A percentile compares a stretch with the other conserved stretches of the same genome.
Evolutionary conservation across 2,329 filamentous ascomycete species (phyloP).

Genomic region (Cladophialophora psammophila): DNA sequence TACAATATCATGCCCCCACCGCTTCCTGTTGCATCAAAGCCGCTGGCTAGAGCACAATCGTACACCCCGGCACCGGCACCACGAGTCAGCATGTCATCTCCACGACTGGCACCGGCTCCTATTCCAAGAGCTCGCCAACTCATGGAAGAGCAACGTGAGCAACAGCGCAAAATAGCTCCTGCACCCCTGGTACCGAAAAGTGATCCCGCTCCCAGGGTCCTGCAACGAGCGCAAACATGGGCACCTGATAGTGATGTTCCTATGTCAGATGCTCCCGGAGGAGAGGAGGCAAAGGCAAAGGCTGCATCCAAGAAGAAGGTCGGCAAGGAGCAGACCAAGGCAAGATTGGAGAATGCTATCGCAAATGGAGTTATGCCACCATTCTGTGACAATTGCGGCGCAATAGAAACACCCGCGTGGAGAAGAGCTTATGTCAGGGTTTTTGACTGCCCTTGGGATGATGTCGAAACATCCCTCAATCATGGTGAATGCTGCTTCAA

Average conservation of each 20-base stretch:
- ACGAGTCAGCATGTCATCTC: slow-evolving; percentile 35
- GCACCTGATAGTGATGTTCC: slow-evolving; percentile 53
- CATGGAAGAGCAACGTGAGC: slow-evolving; percentile 38
- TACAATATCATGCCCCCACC: slow-evolving; percentile 35
- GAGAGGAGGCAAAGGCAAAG: slow-evolving; percentile 52
- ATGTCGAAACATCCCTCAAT: slow-evolving; percentile 74
- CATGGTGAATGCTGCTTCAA: slow-evolving; percentile 78
- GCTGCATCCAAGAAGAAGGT: slow-evolving; percentile 68
- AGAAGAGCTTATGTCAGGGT: slow-evolving; percentile 88
- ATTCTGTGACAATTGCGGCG: slow-evolving; percentile 90
- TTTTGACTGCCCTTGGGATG: slow-evolving; percentile 71
- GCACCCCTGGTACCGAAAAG: slow-evolving; percentile 55
- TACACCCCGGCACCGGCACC: slow-evolving; percentile 28
- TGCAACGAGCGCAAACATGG: slow-evolving; percentile 55
- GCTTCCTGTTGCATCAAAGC: slow-evolving; percentile 22
- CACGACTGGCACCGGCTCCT: slow-evolving; percentile 39
- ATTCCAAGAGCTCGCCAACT: slow-evolving; percentile 39
- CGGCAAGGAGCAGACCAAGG: slow-evolving; percentile 68
- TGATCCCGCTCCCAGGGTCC: slow-evolving; percentile 57
- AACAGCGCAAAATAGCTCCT: slow-evolving; percentile 37
- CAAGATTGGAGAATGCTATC: slow-evolving; percentile 66
- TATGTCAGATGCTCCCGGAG: slow-evolving; percentile 49
- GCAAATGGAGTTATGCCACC: slow-evolving; percentile 83
- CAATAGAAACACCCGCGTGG: slow-evolving; percentile 96
- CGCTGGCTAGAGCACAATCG: slow-evolving; percentile 35